These are phyloP conservation scores for Aspergillus mulundensis DNA, from an alignment of 495 filamentous ascomycete genomes.

Conservation along the genomic window DNA sequence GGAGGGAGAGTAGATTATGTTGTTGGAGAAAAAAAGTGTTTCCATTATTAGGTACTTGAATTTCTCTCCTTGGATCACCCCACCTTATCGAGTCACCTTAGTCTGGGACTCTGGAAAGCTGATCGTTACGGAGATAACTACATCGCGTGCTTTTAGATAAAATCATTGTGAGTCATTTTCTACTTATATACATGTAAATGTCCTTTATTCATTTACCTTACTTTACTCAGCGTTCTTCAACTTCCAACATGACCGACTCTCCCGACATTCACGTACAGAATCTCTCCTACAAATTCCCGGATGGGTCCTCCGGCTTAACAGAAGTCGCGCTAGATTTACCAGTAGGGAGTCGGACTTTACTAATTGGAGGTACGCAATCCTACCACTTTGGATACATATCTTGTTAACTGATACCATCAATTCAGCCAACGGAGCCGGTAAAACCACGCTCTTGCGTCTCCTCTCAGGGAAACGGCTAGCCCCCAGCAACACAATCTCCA, in stretches of 20 bases:
- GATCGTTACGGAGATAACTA: too few species aligned
- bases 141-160: conserved; percentile 6
- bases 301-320: conserved; percentile 68
- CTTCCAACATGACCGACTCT: conserved; percentile 19
- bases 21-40: conserved; percentile 1
- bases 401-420: neutral
- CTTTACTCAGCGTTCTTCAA: too few species aligned
- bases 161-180: conserved; percentile 8
- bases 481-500: conserved; percentile 62
- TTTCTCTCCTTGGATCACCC: neutral
- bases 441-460: conserved; percentile 89
- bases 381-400: neutral
- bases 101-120: neutral
- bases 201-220: too few species aligned
- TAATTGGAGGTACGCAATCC: conserved; percentile 70
- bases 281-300: conserved; percentile 86
- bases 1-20: neutral
- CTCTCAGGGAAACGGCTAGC: conserved; percentile 92
- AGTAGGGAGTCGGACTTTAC: conserved; percentile 75
- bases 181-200: neutral
- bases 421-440: conserved; percentile 89
- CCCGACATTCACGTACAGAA: conserved; percentile 64
- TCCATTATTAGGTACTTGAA: neutral
- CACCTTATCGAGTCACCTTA: conserved; percentile 2
- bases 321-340: conserved; percentile 73